Evolutionary conservation across 2,329 filamentous ascomycete genomes (phyloP), one percentile per base, ranked within the genome.

Genomic region (Ascomycota sp.): DNA sequence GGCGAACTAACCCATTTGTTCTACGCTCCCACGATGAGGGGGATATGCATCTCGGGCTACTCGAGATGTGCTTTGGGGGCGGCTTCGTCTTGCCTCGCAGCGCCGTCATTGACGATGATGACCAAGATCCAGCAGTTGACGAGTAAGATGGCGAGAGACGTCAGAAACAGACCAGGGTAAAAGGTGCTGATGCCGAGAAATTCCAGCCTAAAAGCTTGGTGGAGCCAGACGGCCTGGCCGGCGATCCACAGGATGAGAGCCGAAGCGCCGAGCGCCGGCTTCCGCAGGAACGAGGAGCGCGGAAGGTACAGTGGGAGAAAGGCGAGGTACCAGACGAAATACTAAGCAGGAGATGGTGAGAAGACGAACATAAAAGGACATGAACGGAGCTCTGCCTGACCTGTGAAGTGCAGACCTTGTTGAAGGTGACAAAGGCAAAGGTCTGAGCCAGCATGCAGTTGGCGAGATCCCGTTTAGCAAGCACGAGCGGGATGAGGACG

Each of bases 371-470:
- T 24, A 11, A 10, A 28, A 9, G 10, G 3, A 6, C 2, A 12
- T 7, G n/a, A 30, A 11, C 5, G 12, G 27, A 6, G 30, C 30
- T 16, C 16, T n/a, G 26, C 12, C 65, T 41, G 66, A 89, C 82
- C 67, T 95, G 86, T 47, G 83, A 92, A 3, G 89, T 98, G 64
- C 86, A 95, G 40, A 98, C 89, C 59, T 98, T 98, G 59, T 98
- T 98, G 45, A 95, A 95, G 0, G 83, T 76, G 4, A 95, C 89
- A 54, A 98, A 98, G 0, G 86, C 81, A 55, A 93, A 92, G 0
- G 89, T 95, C 56, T 98, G 89, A 4, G 81, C 82, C 39, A 95
- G 68, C 79, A 95, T 84, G 6, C 80, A 76, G 0, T 73, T 69
- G 1, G 84, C 66, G 0, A 98, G 65, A 45, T 89, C 75, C 44